These are phyloP conservation scores for Salix exigua DNA, from an alignment of 345 rosid species.

Conservation along the genomic window DNA sequence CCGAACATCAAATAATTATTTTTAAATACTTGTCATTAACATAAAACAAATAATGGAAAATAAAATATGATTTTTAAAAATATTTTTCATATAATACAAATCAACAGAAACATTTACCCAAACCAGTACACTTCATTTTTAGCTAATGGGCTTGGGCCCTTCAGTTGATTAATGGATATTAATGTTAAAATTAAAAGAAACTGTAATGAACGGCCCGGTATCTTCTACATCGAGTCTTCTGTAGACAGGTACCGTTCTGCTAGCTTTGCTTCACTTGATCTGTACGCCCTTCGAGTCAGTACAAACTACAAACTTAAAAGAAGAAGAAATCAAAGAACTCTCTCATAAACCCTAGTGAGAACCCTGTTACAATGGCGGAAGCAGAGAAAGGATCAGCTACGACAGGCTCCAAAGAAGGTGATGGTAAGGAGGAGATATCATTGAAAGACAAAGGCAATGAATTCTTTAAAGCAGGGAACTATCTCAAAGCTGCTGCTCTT, in stretches of 20 bases:
- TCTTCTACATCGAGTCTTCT: not conserved
- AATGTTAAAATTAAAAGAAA: not conserved
- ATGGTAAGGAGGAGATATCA: conserved; percentile 45
- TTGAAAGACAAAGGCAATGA: conserved; percentile 90
- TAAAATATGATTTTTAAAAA: no score
- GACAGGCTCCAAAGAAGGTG: conserved; percentile 20
- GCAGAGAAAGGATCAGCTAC: conserved; percentile 43
- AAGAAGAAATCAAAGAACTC: not conserved
- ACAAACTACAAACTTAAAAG: not conserved
- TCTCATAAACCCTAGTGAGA: not conserved
- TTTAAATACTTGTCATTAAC: no score
- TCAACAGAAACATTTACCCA: not conserved
- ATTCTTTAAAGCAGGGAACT: conserved; percentile 92
- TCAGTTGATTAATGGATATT: not conserved
- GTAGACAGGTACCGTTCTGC: not conserved
- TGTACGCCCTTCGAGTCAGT: not conserved
- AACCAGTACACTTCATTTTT: not conserved
- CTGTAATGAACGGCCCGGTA: not conserved
- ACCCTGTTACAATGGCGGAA: conserved; percentile 37
- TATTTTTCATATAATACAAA: no score
- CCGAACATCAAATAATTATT: no score
- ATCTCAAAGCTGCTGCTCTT: conserved; percentile 94
- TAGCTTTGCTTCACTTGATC: not conserved
- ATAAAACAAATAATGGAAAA: no score
- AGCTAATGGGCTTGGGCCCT: not conserved